phyloP scores from a whole-genome alignment of 805 yeast genomes.

The Middelhovenomyces tepae region DNA sequence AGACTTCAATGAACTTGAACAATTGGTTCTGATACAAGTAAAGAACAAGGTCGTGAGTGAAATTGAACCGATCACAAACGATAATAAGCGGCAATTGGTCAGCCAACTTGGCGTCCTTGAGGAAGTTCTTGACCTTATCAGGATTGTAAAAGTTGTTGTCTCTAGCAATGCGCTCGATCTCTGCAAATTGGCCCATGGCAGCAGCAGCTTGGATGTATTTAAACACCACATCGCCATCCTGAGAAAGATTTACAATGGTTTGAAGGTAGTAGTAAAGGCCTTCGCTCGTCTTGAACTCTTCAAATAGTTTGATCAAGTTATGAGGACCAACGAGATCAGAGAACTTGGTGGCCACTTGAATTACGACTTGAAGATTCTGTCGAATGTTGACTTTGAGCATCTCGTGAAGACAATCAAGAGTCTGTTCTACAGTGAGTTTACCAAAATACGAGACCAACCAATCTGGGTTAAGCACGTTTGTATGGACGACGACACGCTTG shows the following conservation, averaged over 20 bases:
- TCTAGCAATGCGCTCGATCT: conserved; percentile 91
- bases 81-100: conserved; percentile 95
- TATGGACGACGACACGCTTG: conserved; percentile 87
- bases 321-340: conserved; percentile 87
- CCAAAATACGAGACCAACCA: conserved; percentile 94
- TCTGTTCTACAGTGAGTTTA: conserved; percentile 87
- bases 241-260: conserved; percentile 85
- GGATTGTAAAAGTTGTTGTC: conserved; percentile 93
- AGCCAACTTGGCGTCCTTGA: conserved; percentile 86
- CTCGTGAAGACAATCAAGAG: conserved; percentile 77
- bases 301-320: conserved; percentile 80
- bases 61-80: conserved; percentile 88
- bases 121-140: conserved; percentile 93
- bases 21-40: conserved; percentile 92
- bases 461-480: conserved; percentile 76
- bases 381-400: conserved; percentile 71
- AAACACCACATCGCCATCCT: conserved; percentile 90
- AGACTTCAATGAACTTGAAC: conserved; percentile 94
- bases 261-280: conserved; percentile 92
- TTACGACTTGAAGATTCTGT: conserved; percentile 84
- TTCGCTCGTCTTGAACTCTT: conserved; percentile 84
- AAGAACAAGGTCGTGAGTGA: conserved; percentile 86
- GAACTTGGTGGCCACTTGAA: conserved; percentile 94
- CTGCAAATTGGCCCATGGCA: conserved; percentile 78
- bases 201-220: conserved; percentile 95